phyloP scores from a whole-genome alignment of 1,284 basidiomycete genomes.

The Exsudoporus floridanus region DNA sequence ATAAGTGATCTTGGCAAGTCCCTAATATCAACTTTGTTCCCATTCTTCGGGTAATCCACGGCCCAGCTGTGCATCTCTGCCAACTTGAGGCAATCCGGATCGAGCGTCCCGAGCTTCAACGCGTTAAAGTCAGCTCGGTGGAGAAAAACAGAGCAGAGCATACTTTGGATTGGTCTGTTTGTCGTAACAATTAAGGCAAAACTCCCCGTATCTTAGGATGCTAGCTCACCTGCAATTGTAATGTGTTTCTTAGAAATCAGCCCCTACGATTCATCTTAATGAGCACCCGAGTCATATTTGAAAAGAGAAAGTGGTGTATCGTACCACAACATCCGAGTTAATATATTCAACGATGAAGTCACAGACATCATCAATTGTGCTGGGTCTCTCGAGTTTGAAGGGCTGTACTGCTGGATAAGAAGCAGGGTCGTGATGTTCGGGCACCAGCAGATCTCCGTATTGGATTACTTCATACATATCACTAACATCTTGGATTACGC shows the following conservation, averaged over 20 bases:
- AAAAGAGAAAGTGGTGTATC: background rate
- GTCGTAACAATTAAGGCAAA: background rate
- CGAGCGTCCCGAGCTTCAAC: conserved; percentile 60
- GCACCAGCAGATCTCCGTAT: conserved; percentile 52
- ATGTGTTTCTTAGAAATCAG: conserved; percentile 68
- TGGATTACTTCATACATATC: conserved; percentile 56
- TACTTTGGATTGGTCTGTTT: conserved; percentile 66
- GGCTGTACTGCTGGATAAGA: conserved; percentile 47
- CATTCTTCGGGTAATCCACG: conserved; percentile 77
- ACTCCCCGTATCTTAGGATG: background rate
- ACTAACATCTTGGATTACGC: conserved; percentile 32
- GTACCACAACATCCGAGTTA: conserved; percentile 72
- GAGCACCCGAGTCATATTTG: background rate
- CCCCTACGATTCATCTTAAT: conserved; percentile 44
- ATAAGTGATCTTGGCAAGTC: conserved; percentile 53
- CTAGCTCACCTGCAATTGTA: conserved; percentile 57
- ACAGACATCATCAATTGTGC: conserved; percentile 72
- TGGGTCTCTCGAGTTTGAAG: conserved; percentile 50
- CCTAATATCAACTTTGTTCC: conserved; percentile 58
- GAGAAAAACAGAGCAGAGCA: conserved; percentile 1
- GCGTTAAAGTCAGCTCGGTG: background rate
- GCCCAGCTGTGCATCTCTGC: conserved; percentile 66
- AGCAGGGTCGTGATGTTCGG: conserved; percentile 49
- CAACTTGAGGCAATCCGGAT: conserved; percentile 60
- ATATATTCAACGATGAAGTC: conserved; percentile 84